These are phyloP conservation scores for Zalaria obscura DNA, from an alignment of 2,329 filamentous ascomycete species.

Conservation along the genomic window DNA sequence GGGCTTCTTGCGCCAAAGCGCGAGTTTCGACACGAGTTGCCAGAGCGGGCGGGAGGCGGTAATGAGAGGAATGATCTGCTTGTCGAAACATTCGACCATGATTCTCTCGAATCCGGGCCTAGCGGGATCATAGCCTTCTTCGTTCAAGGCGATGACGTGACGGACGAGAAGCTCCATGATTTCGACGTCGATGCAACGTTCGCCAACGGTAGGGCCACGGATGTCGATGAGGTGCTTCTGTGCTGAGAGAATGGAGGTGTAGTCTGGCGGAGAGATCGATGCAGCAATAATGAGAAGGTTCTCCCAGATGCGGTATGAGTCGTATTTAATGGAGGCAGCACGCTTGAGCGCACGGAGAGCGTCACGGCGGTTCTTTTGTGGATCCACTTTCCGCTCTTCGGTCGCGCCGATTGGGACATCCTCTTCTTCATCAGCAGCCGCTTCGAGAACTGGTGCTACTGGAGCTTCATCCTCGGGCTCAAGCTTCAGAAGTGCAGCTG, in stretches of 20 bases:
- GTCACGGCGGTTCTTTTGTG: constrained; percentile 52
- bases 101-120: constrained; percentile 41
- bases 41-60: constrained; percentile 67
- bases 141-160: constrained; percentile 44
- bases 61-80: constrained; percentile 65
- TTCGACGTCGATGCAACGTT: constrained; percentile 62
- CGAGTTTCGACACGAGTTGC: constrained; percentile 56
- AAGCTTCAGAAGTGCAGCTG: constrained; percentile 53
- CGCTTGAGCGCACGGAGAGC: constrained; percentile 76
- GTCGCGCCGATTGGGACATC: constrained; percentile 7
- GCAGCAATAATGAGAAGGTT: constrained; percentile 83
- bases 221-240: constrained; percentile 64
- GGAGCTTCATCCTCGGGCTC: constrained; percentile 5
- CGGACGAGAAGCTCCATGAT: constrained; percentile 59
- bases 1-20: constrained; percentile 59
- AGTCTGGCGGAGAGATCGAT: constrained; percentile 60
- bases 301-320: constrained; percentile 91
- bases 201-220: constrained; percentile 49
- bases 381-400: constrained; percentile 15
- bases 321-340: constrained; percentile 67
- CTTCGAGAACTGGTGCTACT: not conserved
- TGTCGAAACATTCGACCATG: constrained; percentile 60
- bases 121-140: constrained; percentile 26
- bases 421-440: constrained; percentile 22
- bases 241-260: constrained; percentile 61